These are phyloP conservation scores for Saccharomycopsis fermentans DNA, from an alignment of 805 yeast genomes.

Conservation along the genomic window DNA sequence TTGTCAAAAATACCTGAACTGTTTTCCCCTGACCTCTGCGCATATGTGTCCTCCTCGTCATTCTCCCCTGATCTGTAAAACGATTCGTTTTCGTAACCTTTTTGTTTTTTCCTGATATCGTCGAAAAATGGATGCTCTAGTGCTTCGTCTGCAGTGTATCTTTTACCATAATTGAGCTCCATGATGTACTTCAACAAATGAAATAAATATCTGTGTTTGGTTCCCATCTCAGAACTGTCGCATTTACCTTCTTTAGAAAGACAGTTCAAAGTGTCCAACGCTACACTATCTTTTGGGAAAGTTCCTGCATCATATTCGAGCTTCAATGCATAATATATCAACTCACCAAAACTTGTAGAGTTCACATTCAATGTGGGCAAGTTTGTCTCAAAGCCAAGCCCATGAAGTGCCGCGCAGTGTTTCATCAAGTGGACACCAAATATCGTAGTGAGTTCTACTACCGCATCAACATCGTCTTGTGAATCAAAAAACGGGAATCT, in stretches of 20 bases:
- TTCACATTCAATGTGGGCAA: conserved; percentile 40
- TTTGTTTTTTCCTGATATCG: conserved; percentile 23
- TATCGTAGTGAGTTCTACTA: conserved; percentile 70
- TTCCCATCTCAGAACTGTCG: conserved; percentile 28
- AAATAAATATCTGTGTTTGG: conserved; percentile 35
- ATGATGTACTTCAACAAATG: conserved; percentile 49
- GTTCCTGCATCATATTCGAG: conserved; percentile 47
- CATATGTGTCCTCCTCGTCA: not conserved
- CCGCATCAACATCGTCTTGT: conserved; percentile 85
- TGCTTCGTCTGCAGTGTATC: conserved; percentile 50
- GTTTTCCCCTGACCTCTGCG: not conserved
- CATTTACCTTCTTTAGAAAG: conserved; percentile 32
- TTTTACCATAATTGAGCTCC: conserved; percentile 44
- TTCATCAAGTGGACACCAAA: conserved; percentile 70
- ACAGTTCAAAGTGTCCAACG: conserved; percentile 49
- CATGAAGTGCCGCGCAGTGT: conserved; percentile 76
- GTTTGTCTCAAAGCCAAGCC: conserved; percentile 70
- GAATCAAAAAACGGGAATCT: conserved; percentile 93
- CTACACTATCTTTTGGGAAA: conserved; percentile 63
- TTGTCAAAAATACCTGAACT: not conserved
- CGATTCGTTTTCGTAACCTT: not conserved
- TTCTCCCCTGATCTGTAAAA: not conserved
- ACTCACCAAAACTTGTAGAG: conserved; percentile 29
- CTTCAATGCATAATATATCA: conserved; percentile 35
- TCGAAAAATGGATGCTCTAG: conserved; percentile 51